phyloP scores from a whole-genome alignment of 768 basidiomycete genomes.

The Lactarius deliciosus region DNA sequence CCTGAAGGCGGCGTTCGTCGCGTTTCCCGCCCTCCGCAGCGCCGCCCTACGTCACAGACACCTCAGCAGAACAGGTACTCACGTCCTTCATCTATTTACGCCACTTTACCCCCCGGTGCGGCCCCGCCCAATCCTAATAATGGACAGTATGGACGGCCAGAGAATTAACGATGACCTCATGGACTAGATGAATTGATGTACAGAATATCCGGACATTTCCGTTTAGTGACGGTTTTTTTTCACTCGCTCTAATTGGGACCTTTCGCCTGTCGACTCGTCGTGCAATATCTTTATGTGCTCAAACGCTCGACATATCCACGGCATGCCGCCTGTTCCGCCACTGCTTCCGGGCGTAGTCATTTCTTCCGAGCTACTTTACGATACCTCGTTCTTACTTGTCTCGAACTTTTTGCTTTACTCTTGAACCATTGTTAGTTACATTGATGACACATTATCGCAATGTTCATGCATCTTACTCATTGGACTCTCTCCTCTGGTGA shows the following conservation, averaged over 20 bases:
- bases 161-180: slow-evolving; percentile 10
- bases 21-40: slow-evolving; percentile 60
- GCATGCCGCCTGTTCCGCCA: slow-evolving; percentile 2
- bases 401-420: slow-evolving; percentile 3
- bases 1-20: slow-evolving; percentile 78
- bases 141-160: neutral
- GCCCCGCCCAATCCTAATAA: slow-evolving; percentile 44
- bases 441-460: slow-evolving; percentile 8
- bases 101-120: slow-evolving; percentile 69
- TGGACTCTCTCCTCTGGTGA: neutral
- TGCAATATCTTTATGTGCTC: slow-evolving; percentile 13
- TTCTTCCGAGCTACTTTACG: slow-evolving; percentile 7
- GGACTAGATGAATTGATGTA: slow-evolving; percentile 23
- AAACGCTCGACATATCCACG: slow-evolving; percentile 4
- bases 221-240: slow-evolving; percentile 22
- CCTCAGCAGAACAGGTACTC: slow-evolving; percentile 68
- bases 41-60: slow-evolving; percentile 61
- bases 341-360: slow-evolving; percentile 5
- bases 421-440: slow-evolving; percentile 8
- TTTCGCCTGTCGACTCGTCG: slow-evolving; percentile 3
- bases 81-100: slow-evolving; percentile 47
- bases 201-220: slow-evolving; percentile 19
- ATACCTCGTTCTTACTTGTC: slow-evolving; percentile 14
- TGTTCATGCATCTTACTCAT: slow-evolving; percentile 8
- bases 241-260: slow-evolving; percentile 10